These are phyloP conservation scores for Metarhizium rileyi DNA, from an alignment of 2,329 filamentous ascomycete genomes.

Conservation along the genomic window DNA sequence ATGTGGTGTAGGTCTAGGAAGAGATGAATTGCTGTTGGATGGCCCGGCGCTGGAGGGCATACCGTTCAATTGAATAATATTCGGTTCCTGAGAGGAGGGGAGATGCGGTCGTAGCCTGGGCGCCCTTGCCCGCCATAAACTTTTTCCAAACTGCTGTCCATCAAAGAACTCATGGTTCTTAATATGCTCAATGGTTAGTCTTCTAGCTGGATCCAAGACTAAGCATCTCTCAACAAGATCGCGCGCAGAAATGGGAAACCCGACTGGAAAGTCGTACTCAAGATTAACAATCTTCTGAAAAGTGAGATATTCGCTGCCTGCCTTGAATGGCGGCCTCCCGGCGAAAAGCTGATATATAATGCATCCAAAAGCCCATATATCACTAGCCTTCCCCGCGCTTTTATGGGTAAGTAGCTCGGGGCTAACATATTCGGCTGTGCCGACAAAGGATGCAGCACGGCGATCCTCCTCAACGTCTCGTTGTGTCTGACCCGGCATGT, in stretches of 20 bases:
- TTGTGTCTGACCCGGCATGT: slow-evolving; percentile 21
- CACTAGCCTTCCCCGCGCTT: slow-evolving; percentile 93
- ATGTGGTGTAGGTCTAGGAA: slow-evolving; percentile 22
- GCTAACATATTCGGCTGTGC: slow-evolving; percentile 96
- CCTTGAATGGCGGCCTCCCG: slow-evolving; percentile 97
- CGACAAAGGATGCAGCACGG: slow-evolving; percentile 88
- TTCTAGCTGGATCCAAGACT: slow-evolving; percentile 74
- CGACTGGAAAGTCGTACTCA: slow-evolving; percentile 85
- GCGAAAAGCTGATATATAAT: slow-evolving; percentile 93
- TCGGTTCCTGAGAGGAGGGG: slow-evolving; percentile 64
- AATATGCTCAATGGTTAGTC: slow-evolving; percentile 89
- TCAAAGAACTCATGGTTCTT: slow-evolving; percentile 95
- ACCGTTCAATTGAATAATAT: slow-evolving; percentile 64
- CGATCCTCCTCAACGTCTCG: slow-evolving; percentile 47
- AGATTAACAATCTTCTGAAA: slow-evolving; percentile 96
- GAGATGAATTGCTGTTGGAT: slow-evolving; percentile 18
- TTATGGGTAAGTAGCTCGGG: slow-evolving; percentile 95
- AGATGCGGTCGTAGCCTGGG: slow-evolving; percentile 78
- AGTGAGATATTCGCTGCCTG: slow-evolving; percentile 87
- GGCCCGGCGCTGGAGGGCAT: slow-evolving; percentile 18
- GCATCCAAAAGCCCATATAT: slow-evolving; percentile 96
- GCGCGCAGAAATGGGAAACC: slow-evolving; percentile 76
- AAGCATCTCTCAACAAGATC: slow-evolving; percentile 86
- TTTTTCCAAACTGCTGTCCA: slow-evolving; percentile 72
- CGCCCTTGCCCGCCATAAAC: slow-evolving; percentile 81